Conservation (phyloP, 1,284 basidiomycete species). For the Grifola frondosa region DNA sequence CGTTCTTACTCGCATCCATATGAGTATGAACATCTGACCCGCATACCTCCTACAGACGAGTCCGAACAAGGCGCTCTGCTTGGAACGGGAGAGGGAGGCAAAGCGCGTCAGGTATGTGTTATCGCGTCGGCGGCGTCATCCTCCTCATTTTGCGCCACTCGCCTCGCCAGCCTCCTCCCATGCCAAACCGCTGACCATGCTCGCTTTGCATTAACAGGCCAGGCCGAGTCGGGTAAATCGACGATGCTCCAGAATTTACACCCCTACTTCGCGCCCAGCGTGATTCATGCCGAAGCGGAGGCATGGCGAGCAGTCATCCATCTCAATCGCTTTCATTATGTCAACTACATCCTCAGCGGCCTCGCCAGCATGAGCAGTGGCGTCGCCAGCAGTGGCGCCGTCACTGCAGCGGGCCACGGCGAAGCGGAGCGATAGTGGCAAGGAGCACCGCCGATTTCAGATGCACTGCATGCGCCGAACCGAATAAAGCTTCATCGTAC, state of each 20-base stretch:
- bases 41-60: not conserved
- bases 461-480: too few relatives aligned
- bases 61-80: constrained; percentile 22
- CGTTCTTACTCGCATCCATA: too few relatives aligned
- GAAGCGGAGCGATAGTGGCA: constrained; percentile 9
- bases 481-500: too few relatives aligned
- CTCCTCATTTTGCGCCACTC: constrained; percentile 35
- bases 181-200: not conserved
- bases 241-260: constrained; percentile 64
- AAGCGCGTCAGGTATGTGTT: not conserved
- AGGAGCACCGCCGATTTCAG: constrained; percentile 44
- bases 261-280: constrained; percentile 54
- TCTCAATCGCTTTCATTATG: constrained; percentile 57
- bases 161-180: not conserved
- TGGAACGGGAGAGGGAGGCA: constrained; percentile 45
- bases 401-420: constrained; percentile 10
- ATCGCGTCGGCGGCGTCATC: not conserved
- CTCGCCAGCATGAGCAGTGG: constrained; percentile 19
- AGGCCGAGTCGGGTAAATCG: constrained; percentile 64
- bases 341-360: constrained; percentile 53
- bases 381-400: not conserved
- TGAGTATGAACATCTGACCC: not conserved
- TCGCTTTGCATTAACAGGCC: constrained; percentile 47
- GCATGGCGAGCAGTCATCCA: constrained; percentile 60
- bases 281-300: constrained; percentile 53